A percentile compares a stretch with the other conserved stretches of the same genome.
These are phyloP conservation scores for Aspergillus thermomutatus DNA, from an alignment of 2,329 filamentous ascomycete genomes.

Conservation along the genomic window DNA sequence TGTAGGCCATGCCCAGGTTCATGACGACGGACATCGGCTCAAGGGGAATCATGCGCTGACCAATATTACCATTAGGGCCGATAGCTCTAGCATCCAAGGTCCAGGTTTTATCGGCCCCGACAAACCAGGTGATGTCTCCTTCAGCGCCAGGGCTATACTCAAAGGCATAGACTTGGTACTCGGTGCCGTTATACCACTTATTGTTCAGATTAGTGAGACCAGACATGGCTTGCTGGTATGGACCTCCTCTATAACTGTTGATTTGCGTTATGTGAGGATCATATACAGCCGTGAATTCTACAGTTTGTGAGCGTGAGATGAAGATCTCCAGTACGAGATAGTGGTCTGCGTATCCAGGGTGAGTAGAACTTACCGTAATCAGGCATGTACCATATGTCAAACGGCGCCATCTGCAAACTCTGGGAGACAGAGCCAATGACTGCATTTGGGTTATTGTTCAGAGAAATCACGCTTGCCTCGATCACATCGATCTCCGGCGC, in stretches of 20 bases:
- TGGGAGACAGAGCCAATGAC: slow-evolving; percentile 63
- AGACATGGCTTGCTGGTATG: slow-evolving; percentile 63
- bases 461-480: slow-evolving; percentile 60
- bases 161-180: slow-evolving; percentile 61
- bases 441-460: slow-evolving; percentile 48
- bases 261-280: slow-evolving; percentile 55
- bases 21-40: slow-evolving; percentile 66
- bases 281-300: slow-evolving; percentile 64
- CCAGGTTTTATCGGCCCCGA: slow-evolving; percentile 64
- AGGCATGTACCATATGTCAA: slow-evolving; percentile 67
- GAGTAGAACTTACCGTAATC: slow-evolving; percentile 46
- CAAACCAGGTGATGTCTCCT: slow-evolving; percentile 66
- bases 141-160: slow-evolving; percentile 59
- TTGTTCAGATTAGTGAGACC: slow-evolving; percentile 61
- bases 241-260: slow-evolving; percentile 60
- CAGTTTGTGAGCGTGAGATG: not conserved
- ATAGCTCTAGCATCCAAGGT: slow-evolving; percentile 58
- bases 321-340: not conserved
- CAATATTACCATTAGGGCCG: slow-evolving; percentile 67
- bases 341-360: not conserved
- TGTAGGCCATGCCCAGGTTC: slow-evolving; percentile 68
- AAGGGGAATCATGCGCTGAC: slow-evolving; percentile 60
- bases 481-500: slow-evolving; percentile 71
- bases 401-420: slow-evolving; percentile 65
- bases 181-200: slow-evolving; percentile 63